These are phyloP conservation scores for Ceratobasidium sp. DNA, from an alignment of 1,284 basidiomycete genomes.

Conservation along the genomic window DNA sequence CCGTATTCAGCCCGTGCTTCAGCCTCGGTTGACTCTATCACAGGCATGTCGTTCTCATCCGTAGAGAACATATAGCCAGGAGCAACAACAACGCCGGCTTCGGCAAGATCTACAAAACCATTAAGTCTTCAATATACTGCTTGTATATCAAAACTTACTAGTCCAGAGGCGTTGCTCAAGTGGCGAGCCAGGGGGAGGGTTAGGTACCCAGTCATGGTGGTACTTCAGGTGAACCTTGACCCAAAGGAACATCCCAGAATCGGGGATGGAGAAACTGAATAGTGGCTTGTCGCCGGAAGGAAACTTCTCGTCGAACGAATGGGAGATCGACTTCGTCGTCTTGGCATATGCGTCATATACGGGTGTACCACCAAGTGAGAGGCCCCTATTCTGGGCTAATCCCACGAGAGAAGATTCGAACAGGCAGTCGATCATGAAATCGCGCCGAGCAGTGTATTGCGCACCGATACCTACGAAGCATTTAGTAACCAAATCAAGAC, in stretches of 20 bases:
- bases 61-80: slow-evolving; percentile 71
- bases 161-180: slow-evolving; percentile 68
- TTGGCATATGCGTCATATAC: slow-evolving; percentile 37
- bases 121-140: background rate
- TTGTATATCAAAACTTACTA: slow-evolving; percentile 6
- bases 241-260: slow-evolving; percentile 76
- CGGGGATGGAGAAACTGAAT: slow-evolving; percentile 77
- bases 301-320: slow-evolving; percentile 60
- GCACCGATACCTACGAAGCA: slow-evolving; percentile 61
- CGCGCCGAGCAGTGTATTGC: slow-evolving; percentile 67
- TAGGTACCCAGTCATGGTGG: slow-evolving; percentile 57
- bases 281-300: slow-evolving; percentile 55
- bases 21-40: background rate
- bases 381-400: slow-evolving; percentile 10
- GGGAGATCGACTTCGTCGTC: slow-evolving; percentile 45
- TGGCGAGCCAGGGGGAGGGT: slow-evolving; percentile 56
- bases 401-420: slow-evolving; percentile 51
- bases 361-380: background rate
- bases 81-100: slow-evolving; percentile 68
- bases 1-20: slow-evolving; percentile 53
- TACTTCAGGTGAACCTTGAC: slow-evolving; percentile 72
- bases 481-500: background rate
- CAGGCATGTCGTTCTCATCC: slow-evolving; percentile 45
- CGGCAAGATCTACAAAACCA: slow-evolving; percentile 58
- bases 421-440: slow-evolving; percentile 69